Percentiles rank a stretch among this genome's conserved stretches.
phyloP scores from a whole-genome alignment of 768 basidiomycete genomes.

The Botryobasidium botryosum region DNA sequence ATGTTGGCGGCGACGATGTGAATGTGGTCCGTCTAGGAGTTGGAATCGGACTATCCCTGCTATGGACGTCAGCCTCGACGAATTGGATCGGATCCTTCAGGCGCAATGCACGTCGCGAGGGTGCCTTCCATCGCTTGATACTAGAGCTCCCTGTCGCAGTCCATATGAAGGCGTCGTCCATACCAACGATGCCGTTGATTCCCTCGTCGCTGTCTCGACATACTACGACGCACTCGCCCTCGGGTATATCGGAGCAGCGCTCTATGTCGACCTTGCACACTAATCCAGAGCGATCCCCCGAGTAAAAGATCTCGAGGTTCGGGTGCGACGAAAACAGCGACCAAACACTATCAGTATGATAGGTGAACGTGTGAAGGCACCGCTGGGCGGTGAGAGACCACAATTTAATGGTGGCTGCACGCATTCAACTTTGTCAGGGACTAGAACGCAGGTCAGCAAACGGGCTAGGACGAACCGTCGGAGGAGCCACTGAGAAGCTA shows the following conservation, averaged over 20 bases:
- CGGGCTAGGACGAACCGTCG: constrained; percentile 30
- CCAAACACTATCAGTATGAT: constrained; percentile 87
- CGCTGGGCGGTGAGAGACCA: constrained; percentile 83
- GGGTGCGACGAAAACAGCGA: constrained; percentile 79
- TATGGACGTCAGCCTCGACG: too few species aligned
- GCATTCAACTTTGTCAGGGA: too few species aligned
- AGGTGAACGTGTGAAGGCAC: constrained; percentile 89
- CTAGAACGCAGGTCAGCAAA: constrained; percentile 5
- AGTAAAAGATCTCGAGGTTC: constrained; percentile 77
- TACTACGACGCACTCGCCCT: constrained; percentile 78
- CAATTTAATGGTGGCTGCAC: constrained; percentile 68
- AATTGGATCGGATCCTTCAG: too few species aligned
- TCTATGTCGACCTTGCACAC: constrained; percentile 88
- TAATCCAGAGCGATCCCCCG: constrained; percentile 81
- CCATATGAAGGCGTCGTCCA: constrained; percentile 80
- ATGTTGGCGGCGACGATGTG: too few species aligned
- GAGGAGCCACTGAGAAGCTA: constrained; percentile 76
- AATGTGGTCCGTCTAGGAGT: too few species aligned
- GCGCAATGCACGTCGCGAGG: constrained; percentile 29
- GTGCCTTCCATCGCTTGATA: constrained; percentile 68
- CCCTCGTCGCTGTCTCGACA: constrained; percentile 33
- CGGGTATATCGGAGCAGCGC: constrained; percentile 57
- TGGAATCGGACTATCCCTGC: too few species aligned
- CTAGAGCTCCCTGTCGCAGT: constrained; percentile 72
- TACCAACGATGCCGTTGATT: constrained; percentile 65